phyloP scores from a whole-genome alignment of 1,284 basidiomycete genomes.

The Austroboletus niveus region DNA sequence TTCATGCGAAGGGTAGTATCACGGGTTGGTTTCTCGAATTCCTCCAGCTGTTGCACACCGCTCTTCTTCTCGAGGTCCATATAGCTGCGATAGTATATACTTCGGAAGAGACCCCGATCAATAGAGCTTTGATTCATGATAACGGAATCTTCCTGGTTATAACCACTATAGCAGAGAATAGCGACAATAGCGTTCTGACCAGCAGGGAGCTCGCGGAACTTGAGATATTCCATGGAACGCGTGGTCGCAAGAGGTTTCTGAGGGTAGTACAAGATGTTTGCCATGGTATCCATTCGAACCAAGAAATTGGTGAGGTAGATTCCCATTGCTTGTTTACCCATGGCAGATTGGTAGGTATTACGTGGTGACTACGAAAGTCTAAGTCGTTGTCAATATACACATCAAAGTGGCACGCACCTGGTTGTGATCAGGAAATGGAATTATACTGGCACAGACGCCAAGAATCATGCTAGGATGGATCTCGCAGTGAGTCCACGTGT shows the following conservation, averaged over 20 bases:
- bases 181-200: conserved; percentile 99
- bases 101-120: conserved; percentile 96
- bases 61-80: conserved; percentile 98
- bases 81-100: conserved; percentile 98
- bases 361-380: conserved; percentile 75
- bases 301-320: conserved; percentile 98
- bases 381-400: conserved; percentile 11
- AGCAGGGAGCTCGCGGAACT: conserved; percentile 96
- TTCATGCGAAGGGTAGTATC: conserved; percentile 96
- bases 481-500: conserved; percentile 98
- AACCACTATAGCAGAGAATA: conserved; percentile 98
- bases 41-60: conserved; percentile 89
- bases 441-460: conserved; percentile 97
- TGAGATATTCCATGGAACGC: conserved; percentile 97
- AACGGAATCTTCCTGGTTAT: conserved; percentile 99
- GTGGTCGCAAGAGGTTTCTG: conserved; percentile 99
- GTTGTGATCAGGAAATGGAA: conserved; percentile 99
- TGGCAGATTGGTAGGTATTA: conserved; percentile 99
- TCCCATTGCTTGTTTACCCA: conserved; percentile 99
- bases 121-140: conserved; percentile 99
- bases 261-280: conserved; percentile 96
- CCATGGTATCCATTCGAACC: conserved; percentile 98
- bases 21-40: conserved; percentile 95
- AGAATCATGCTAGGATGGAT: conserved; percentile 99
- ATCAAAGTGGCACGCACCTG: conserved; percentile 57